Evolutionary conservation across 2,329 filamentous ascomycete species (phyloP).

Genomic region (Raffaelea albimanens): DNA sequence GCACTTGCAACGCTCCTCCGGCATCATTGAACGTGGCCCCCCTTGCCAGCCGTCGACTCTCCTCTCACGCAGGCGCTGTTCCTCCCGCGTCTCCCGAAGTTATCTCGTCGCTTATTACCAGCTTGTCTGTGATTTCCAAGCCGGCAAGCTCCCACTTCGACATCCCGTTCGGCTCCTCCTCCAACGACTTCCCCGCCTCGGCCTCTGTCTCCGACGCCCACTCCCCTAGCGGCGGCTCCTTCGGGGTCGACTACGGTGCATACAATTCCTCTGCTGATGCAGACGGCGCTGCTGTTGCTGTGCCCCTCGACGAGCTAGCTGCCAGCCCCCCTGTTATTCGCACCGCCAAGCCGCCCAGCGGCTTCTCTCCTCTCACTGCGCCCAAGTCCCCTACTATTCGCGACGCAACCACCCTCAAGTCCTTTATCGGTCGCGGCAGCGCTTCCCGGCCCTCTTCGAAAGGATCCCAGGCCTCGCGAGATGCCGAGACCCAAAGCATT

Average conservation of each 20-base stretch:
- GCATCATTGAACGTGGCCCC: constrained; percentile 19
- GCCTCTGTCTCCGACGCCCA: constrained; percentile 16
- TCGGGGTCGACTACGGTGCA: constrained; percentile 66
- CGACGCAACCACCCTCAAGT: constrained; percentile 36
- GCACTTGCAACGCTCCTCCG: constrained; percentile 8
- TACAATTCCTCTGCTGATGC: constrained; percentile 44
- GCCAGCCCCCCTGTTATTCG: constrained; percentile 64
- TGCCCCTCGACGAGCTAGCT: constrained; percentile 49
- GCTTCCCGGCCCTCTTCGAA: constrained; percentile 51
- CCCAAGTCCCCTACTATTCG: constrained; percentile 44
- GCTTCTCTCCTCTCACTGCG: constrained; percentile 62
- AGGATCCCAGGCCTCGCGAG: constrained; percentile 43
- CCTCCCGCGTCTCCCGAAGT: constrained; percentile 45
- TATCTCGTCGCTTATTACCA: constrained; percentile 62
- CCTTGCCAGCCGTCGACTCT: constrained; percentile 7
- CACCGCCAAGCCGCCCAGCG: constrained; percentile 73
- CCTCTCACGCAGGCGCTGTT: constrained; percentile 9
- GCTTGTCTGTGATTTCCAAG: constrained; percentile 56
- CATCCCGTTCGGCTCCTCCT: constrained; percentile 33
- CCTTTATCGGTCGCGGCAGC: constrained; percentile 41
- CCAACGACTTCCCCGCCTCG: constrained; percentile 16
- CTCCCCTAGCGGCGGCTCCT: constrained; percentile 38
- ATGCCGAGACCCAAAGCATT: constrained; percentile 52
- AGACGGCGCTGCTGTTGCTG: constrained; percentile 35
- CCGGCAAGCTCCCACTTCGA: constrained; percentile 65